Base-by-base conservation (phyloP, 2,329 filamentous ascomycete species). In the Ophiostoma piceae region DNA sequence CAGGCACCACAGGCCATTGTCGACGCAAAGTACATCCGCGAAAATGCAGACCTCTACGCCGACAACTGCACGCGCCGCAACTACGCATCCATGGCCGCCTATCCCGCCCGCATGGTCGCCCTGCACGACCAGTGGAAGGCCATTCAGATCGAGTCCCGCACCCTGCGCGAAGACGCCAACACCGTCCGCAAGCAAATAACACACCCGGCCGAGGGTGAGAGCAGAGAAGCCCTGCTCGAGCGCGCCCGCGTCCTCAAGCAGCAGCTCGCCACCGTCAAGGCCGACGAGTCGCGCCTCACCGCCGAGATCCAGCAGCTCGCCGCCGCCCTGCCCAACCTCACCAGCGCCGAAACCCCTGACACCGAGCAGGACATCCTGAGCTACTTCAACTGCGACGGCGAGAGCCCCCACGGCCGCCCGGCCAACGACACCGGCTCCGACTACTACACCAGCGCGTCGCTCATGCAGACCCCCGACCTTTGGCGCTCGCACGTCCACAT, bases 11-110 rank as follows among this genome's bases (percentile, higher is more conserved):
- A 92, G 77, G 87, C 92, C 35, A 85, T 85, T 66, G 85, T 96
- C 74, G 91, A 97, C 81, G 85, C 96, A 77, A 94, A 92, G 78
- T 90, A 95, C 80, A 97, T 99, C 78, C 93, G 94, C 71, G 86
- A 92, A 76, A 91, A 96, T 79, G 87, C 91, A 19, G 87, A 89
- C 16, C 84, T 96, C 19, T 91, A 97, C 82, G 86, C 90, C 74
- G 84, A 90, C 74, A 98, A 96, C 77, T 96, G 92, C 79, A 78
- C 90, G 71, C 89, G 93, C 74, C 88, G 95, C 74, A 97, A 97
- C 78, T 97, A 97, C 80, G 83, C 77, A 71, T 74, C 78, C 35
- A 85, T 87, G 73, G 81, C 84, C 51, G 75, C 79, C 16, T 83
- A 88, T 74, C 87, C 88, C 0, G 77, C 80, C 9, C 84, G 80